Conservation (phyloP, 176 grass and related monocot genomes). For the Pharus latifolius region DNA sequence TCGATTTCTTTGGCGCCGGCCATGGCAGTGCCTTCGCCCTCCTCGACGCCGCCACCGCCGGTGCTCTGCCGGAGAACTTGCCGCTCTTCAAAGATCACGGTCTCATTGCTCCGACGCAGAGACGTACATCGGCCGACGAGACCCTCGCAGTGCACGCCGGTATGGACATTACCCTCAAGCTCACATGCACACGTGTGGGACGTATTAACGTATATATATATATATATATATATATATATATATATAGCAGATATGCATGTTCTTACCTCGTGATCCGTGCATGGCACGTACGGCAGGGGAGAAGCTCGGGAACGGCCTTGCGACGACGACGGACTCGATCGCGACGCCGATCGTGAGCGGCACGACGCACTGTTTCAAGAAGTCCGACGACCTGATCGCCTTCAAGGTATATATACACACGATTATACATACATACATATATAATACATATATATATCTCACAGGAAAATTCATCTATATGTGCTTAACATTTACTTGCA, state of each 20-base stretch:
- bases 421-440: too few relatives aligned
- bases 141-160: constrained; percentile 71
- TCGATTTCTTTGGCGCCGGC: too few relatives aligned
- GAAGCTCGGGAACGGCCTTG: constrained; percentile 24
- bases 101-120: background rate
- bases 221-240: too few relatives aligned
- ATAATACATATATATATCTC: too few relatives aligned
- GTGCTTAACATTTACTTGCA: background rate
- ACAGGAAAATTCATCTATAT: background rate
- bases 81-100: background rate
- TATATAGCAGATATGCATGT: too few relatives aligned
- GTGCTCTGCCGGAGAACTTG: background rate
- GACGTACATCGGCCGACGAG: constrained; percentile 41
- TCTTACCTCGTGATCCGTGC: too few relatives aligned
- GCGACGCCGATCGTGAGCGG: constrained; percentile 67
- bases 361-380: constrained; percentile 77
- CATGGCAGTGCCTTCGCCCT: too few relatives aligned
- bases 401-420: too few relatives aligned
- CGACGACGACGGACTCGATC: constrained; percentile 37
- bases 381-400: constrained; percentile 52
- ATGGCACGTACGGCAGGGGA: too few relatives aligned
- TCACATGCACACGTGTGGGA: background rate
- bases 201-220: background rate
- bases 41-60: background rate
- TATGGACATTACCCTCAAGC: background rate